These are phyloP conservation scores for Bonia amplexicaulis DNA, from an alignment of 176 grass and related monocot genomes.

Conservation along the genomic window DNA sequence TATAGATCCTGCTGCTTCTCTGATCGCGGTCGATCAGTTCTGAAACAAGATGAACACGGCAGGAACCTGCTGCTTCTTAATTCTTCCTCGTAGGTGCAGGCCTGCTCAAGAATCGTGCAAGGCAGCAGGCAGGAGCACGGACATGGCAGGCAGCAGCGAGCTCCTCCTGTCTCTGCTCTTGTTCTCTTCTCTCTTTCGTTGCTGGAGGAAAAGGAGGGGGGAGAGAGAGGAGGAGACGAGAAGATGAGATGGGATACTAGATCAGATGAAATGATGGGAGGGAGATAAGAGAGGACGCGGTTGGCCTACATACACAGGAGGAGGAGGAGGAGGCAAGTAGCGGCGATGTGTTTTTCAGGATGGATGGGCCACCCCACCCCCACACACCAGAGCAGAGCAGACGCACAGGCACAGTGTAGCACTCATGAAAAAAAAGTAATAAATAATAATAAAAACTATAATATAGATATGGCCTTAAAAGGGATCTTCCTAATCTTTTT, in stretches of 20 bases:
- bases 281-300: conserved; percentile 47
- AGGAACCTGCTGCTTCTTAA: background rate
- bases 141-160: background rate
- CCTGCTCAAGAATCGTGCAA: background rate
- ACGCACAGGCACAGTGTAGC: too few species aligned
- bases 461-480: too few species aligned
- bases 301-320: conserved; percentile 18
- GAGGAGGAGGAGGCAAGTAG: background rate
- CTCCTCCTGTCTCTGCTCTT: background rate
- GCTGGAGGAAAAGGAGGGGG: background rate
- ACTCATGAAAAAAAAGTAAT: too few species aligned
- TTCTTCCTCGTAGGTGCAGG: background rate
- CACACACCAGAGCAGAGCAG: too few species aligned
- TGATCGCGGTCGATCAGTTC: background rate
- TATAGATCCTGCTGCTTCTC: background rate
- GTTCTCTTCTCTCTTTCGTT: background rate
- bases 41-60: background rate
- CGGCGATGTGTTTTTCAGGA: background rate
- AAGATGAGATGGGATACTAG: background rate
- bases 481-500: too few species aligned
- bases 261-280: conserved; percentile 34
- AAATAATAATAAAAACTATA: too few species aligned
- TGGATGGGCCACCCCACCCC: background rate
- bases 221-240: background rate
- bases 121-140: background rate